A percentile compares a stretch with the other conserved stretches of the same genome.
These are phyloP conservation scores for Bodo saltans DNA, from an alignment of 78 protist species.

Conservation along the genomic window DNA sequence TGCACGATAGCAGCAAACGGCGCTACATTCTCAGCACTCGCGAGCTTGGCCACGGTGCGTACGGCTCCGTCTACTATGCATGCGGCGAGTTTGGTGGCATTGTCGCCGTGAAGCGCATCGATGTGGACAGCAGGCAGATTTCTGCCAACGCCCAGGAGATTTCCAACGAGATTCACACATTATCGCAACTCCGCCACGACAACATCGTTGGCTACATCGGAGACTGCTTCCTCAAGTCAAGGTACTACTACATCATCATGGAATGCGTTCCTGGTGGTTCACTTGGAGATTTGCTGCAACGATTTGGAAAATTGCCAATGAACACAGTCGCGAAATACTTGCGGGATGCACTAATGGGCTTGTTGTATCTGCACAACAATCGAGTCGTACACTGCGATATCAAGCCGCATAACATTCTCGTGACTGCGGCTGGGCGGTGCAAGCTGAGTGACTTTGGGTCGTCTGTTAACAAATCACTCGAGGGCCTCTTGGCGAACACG, in stretches of 20 bases:
- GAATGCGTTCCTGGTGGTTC: constrained; percentile 17
- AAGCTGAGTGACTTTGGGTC: constrained; percentile 70
- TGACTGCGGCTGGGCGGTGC: constrained; percentile 34
- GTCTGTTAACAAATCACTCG: constrained; percentile 28
- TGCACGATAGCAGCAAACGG: too few species aligned
- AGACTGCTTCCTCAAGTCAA: neutral
- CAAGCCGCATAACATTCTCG: constrained; percentile 67
- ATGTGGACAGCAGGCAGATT: too few species aligned
- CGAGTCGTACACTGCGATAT: constrained; percentile 62
- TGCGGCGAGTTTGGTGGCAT: too few species aligned
- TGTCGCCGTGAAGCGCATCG: too few species aligned
- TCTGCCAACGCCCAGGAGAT: neutral
- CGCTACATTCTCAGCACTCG: too few species aligned
- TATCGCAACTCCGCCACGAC: neutral
- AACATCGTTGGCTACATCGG: constrained; percentile 20
- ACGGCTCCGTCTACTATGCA: too few species aligned
- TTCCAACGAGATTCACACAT: neutral
- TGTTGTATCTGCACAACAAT: neutral
- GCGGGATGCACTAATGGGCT: neutral
- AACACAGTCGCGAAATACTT: neutral
- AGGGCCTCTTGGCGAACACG: too few species aligned
- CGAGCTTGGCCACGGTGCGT: too few species aligned
- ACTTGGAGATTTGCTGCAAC: neutral
- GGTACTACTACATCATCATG: constrained; percentile 2
- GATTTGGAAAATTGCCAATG: neutral